Conservation (phyloP, 345 rosid species). For the Citrus mangshanensis region DNA sequence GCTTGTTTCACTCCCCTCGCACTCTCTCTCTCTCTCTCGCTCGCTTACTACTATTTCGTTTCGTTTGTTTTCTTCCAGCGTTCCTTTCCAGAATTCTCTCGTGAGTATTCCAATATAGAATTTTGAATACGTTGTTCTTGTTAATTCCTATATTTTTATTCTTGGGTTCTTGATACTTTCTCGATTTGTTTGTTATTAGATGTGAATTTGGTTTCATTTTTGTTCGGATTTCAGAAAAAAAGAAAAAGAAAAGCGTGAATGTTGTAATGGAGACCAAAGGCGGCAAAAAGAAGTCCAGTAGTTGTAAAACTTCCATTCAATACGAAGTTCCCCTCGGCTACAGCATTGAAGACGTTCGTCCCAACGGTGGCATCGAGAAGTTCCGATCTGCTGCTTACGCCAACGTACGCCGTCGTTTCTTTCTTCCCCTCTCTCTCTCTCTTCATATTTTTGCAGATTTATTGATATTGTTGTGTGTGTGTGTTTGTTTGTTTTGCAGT, state of each 20-base stretch:
- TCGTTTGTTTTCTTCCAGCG: neutral
- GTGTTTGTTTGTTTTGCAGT: constrained; percentile 35
- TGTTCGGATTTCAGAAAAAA: neutral
- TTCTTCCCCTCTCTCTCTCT: neutral
- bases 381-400: constrained; percentile 88
- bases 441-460: neutral
- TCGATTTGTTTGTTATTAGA: neutral
- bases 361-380: constrained; percentile 79
- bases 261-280: constrained; percentile 75
- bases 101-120: neutral
- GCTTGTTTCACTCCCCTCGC: neutral
- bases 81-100: too few species aligned
- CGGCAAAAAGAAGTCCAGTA: constrained; percentile 51
- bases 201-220: neutral
- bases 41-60: neutral
- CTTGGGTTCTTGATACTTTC: neutral
- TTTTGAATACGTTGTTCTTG: neutral
- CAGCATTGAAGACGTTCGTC: constrained; percentile 91
- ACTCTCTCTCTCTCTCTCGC: neutral
- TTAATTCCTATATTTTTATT: too few species aligned
- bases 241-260: constrained; percentile 46
- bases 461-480: neutral
- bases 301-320: constrained; percentile 26
- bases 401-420: constrained; percentile 34
- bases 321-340: constrained; percentile 86